Base-by-base conservation (phyloP, 73 alveolate species). In the Vitrella brassicaformis region DNA sequence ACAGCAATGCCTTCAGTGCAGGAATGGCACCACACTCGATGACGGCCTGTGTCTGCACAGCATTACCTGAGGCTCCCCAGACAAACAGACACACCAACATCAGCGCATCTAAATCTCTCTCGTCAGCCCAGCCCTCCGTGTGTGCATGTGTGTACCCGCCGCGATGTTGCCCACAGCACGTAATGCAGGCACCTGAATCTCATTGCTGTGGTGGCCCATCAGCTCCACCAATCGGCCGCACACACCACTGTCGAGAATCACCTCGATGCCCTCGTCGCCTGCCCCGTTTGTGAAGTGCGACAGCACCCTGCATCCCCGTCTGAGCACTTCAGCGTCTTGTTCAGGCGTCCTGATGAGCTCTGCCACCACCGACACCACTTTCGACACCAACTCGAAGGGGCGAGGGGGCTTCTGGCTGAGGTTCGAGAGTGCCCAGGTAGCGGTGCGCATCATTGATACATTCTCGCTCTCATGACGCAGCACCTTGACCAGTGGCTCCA, bases 111-210 rank as follows among this genome's bases (percentile, higher is more conserved):
- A n/a, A n/a, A n/a, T n/a, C n/a, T n/a, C n/a, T n/a, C n/a, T n/a
- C n/a, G n/a, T n/a, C n/a, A n/a, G n/a, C n/a, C n/a, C n/a, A n/a
- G n/a, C n/a, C n/a, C n/a, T n/a, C n/a, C n/a, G n/a, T n/a, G n/a
- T n/a, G n/a, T n/a, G n/a, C n/a, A n/a, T n/a, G n/a, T n/a, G 56
- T 14, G 83, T 68, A 45, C 96, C 96, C 8, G 98, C 88, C 26
- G 88, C 95, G 45, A 96, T 81, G 88, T 96, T 96, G 22, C 99
- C 99, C 26, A 96, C 80, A 26, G 94, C 85, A 76, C 99, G 89
- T 25, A 96, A 71, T 47, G 94, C 82, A 0, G 97, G 94, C 31
- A 94, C 76, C 30, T 87, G 79, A 67, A 96, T 80, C 32, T 81
- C 71, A 30, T 71, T 71, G 75, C 86, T 75, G 71, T 88, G 80